Base-by-base conservation (phyloP, 2,329 filamentous ascomycete species). In the Coniella lustricola region DNA sequence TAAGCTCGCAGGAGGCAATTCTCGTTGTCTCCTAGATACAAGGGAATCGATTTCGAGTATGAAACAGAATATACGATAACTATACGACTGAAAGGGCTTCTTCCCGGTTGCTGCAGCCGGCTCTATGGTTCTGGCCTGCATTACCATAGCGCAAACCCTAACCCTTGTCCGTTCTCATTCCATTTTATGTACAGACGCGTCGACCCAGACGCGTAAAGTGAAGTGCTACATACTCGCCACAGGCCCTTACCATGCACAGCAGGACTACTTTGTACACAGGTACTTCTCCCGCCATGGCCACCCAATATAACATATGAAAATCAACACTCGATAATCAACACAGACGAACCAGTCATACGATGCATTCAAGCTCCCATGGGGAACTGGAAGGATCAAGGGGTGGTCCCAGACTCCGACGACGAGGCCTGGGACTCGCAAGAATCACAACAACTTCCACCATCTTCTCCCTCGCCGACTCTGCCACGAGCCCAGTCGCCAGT, bases 401-500 rank as follows among this genome's bases (percentile, higher is more conserved):
- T 67, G 59, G 67, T 70, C 58, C 67, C 67, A 40, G 67, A 70
- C 57, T 70, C 67, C 57, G 67, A 70, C 57, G 67, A 70, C 56
- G 67, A 70, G 61, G 63, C 60, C 3, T 60, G 66, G 56, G 64
- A 68, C 52, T 66, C 60, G 48, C 61, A 67, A 45, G 63, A 65
- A 54, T 62, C 57, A 13, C 55, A 55, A 40, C 54, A 34, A 17
- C 49, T 54, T 20, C 50, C 53, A 35, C 25, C 16, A 17, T 37
- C 29, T 54, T 51, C 42, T 41, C 29, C 16, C 25, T 44, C 40
- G 33, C 46, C 46, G n/a, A 48, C 18, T 25, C 34, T 16, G 8
- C 39, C 44, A 9, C 36, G 12, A 34, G 17, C 20, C 33, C 17
- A 48, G 3, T 33, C 14, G 50, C 53, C n/a, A n/a, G n/a, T n/a